These are phyloP conservation scores for Corchorus capsularis DNA, from an alignment of 345 rosid genomes.

Conservation along the genomic window DNA sequence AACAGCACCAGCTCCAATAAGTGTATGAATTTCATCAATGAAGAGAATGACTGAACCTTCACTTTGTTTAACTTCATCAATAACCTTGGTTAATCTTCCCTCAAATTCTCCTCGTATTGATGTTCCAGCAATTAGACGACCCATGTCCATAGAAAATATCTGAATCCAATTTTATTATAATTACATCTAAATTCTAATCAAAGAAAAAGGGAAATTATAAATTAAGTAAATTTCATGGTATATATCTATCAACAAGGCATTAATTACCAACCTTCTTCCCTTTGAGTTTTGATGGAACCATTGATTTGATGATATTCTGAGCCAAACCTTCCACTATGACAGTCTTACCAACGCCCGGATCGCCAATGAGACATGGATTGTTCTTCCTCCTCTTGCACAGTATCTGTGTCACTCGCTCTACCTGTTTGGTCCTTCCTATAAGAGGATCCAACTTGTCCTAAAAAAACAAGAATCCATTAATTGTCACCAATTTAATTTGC, in stretches of 20 bases:
- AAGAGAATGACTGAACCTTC: constrained; percentile 32
- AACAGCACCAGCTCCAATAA: constrained; percentile 24
- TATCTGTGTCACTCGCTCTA: constrained; percentile 23
- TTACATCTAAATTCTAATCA: too few relatives aligned
- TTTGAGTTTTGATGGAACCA: too few relatives aligned
- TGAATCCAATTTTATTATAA: too few relatives aligned
- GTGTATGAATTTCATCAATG: constrained; percentile 40
- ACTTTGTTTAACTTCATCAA: constrained; percentile 30
- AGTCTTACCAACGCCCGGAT: too few relatives aligned
- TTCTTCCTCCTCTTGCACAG: constrained; percentile 28
- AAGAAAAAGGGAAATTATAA: too few relatives aligned
- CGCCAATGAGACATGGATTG: too few relatives aligned
- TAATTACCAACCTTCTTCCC: too few relatives aligned
- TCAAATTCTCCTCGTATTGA: constrained; percentile 28
- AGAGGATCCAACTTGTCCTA: constrained; percentile 15
- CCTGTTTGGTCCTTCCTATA: not conserved
- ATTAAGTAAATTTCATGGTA: too few relatives aligned
- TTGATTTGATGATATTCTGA: too few relatives aligned
- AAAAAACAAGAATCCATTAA: not conserved
- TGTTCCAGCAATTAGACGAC: constrained; percentile 26
- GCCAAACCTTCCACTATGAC: too few relatives aligned
- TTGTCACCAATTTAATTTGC: not conserved
- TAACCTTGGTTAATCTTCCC: constrained; percentile 18
- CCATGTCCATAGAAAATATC: too few relatives aligned
- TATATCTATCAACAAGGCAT: too few relatives aligned